Evolutionary conservation across 192 early-diverging fungal species (phyloP).

Genomic region (Mortierella antarctica): DNA sequence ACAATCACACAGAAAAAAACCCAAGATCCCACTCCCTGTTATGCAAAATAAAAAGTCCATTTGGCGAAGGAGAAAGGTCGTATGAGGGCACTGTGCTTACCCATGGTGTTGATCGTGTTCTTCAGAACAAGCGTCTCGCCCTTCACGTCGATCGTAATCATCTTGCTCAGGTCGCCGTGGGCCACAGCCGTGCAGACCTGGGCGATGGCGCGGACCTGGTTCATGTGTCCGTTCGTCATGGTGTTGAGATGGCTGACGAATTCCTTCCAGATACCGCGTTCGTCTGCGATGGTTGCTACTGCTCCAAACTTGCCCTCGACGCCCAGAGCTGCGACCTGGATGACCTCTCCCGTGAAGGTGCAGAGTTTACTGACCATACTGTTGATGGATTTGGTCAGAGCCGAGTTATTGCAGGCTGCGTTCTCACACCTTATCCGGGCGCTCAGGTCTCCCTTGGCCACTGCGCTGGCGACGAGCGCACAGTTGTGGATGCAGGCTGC

Average conservation of each 20-base stretch:
- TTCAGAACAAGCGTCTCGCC: conserved; percentile 79
- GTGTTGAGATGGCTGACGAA: conserved; percentile 69
- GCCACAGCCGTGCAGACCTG: conserved; percentile 77
- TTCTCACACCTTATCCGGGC: conserved; percentile 56
- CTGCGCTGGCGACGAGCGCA: conserved; percentile 57
- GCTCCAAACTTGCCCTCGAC: conserved; percentile 82
- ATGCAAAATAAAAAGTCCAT: background rate
- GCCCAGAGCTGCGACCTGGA: conserved; percentile 74
- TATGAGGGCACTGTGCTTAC: conserved; percentile 38
- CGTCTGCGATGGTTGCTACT: conserved; percentile 59
- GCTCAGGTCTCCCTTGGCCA: conserved; percentile 58
- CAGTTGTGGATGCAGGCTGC: conserved; percentile 60
- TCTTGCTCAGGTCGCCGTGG: conserved; percentile 72
- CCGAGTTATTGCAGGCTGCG: conserved; percentile 42
- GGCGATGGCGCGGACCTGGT: conserved; percentile 76
- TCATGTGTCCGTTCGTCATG: conserved; percentile 65
- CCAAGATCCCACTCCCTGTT: background rate
- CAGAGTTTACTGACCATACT: conserved; percentile 70
- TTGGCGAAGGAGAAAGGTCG: background rate
- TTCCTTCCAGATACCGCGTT: conserved; percentile 66
- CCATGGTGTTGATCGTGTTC: conserved; percentile 81
- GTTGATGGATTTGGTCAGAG: conserved; percentile 66
- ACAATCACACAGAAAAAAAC: background rate
- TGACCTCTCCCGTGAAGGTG: conserved; percentile 68
- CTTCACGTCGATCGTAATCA: conserved; percentile 72